Evolutionary conservation across 257 asterid species (phyloP), one percentile per base, ranked within the genome.

Genomic region (Nicotiana tabacum): DNA sequence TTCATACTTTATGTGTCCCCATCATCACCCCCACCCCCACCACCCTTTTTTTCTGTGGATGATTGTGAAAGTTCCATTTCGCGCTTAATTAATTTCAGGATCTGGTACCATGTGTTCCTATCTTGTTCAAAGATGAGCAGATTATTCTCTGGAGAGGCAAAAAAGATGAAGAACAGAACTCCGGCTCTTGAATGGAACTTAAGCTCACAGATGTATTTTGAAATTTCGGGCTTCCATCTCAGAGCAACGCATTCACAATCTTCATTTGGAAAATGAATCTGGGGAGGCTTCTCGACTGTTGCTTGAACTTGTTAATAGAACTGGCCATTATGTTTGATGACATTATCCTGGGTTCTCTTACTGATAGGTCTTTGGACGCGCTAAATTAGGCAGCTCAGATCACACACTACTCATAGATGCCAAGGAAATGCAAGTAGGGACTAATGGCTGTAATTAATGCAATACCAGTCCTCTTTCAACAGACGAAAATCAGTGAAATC

Each of bases 91-190:
- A 43, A 24, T 61, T 84, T 83, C 90, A 95, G 98, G 99, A 93
- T 85, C 87, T 95, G 82, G 98, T 95, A 84, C 97, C 98, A 46
- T 92, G 98, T 81, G 87, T 91, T 39, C 98, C 98, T 81, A 87
- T 95, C 82, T 87, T 92, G 89, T 87, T 95, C 90, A 95, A 91
- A 88, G 97, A 93, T 80, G 98, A 95, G 77, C 97, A 93, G 78
- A 83, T 93, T 81, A 88, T 95, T 66, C 92, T 93, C 67, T 93
- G 98, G 98, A 90, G 85, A 88, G 97, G 97, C 66, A 87, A 79
- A 53, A 82, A 57, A 81, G 82, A 85, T 83, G 64, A 79, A 61
- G 86, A 78, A 64, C 82, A 79, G 78, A 87, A 80, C 80, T 64
- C 84, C 29, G n/a, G 6, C 48, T 66, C 69, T 62, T 18, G 65